Conservation (phyloP, 2,329 filamentous ascomycete genomes). For the Penicillium sp. region DNA sequence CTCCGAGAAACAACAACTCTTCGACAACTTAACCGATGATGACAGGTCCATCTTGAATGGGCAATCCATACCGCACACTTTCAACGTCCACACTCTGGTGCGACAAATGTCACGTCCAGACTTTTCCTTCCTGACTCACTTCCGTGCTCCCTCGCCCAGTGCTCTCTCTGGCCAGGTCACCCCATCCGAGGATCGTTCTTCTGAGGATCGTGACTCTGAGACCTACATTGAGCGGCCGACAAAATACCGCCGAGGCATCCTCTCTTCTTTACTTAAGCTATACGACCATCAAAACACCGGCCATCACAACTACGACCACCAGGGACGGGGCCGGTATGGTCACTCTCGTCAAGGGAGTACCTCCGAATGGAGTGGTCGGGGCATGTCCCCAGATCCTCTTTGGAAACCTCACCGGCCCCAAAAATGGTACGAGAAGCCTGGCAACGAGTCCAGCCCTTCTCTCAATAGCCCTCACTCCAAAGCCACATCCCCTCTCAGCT, state of each 20-base stretch:
- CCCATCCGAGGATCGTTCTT: slow-evolving; percentile 36
- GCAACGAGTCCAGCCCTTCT: slow-evolving; percentile 40
- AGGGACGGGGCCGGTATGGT: slow-evolving; percentile 30
- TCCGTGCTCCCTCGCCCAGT: slow-evolving; percentile 36
- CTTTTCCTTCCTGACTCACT: slow-evolving; percentile 36
- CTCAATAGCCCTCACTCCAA: slow-evolving; percentile 35
- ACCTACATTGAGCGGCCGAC: slow-evolving; percentile 69
- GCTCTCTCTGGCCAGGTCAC: slow-evolving; percentile 40
- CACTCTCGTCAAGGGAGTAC: slow-evolving; percentile 37
- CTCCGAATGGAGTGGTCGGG: slow-evolving; percentile 35
- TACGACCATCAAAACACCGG: slow-evolving; percentile 58
- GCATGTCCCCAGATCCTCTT: slow-evolving; percentile 36
- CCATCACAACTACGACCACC: slow-evolving; percentile 25
- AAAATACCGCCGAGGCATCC: slow-evolving; percentile 73
- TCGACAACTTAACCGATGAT: slow-evolving; percentile 37
- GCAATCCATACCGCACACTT: slow-evolving; percentile 31
- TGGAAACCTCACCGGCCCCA: slow-evolving; percentile 35
- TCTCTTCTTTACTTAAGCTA: slow-evolving; percentile 73
- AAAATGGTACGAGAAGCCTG: slow-evolving; percentile 48
- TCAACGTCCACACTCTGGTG: slow-evolving; percentile 39
- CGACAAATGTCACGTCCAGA: slow-evolving; percentile 44
- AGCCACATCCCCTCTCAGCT: slow-evolving; percentile 32
- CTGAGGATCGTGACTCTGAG: slow-evolving; percentile 53
- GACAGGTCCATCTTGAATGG: slow-evolving; percentile 32
- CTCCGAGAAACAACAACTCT: slow-evolving; percentile 37